Percentiles rank a stretch among this genome's conserved stretches.
Conservation (phyloP, 345 rosid species). For the Lenwebbia sp. region DNA sequence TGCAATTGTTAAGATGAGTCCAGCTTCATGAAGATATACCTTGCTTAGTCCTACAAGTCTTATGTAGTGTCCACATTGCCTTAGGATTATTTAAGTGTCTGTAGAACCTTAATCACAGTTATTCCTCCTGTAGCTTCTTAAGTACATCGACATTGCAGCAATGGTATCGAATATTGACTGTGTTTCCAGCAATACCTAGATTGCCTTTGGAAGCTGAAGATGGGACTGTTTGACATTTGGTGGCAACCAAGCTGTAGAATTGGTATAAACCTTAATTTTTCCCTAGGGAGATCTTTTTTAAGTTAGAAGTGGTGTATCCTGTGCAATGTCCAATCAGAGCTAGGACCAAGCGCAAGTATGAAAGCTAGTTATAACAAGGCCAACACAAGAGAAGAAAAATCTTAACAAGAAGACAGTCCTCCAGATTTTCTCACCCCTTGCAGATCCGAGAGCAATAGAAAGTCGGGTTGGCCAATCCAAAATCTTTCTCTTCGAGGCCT, state of each 20-base stretch:
- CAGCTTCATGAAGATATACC: background rate
- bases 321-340: background rate
- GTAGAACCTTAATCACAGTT: background rate
- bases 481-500: conserved; percentile 51
- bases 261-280: background rate
- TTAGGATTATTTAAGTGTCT: background rate
- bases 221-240: background rate
- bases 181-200: background rate
- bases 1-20: background rate
- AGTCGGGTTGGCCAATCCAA: conserved; percentile 71
- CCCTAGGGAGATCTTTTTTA: background rate
- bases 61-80: background rate
- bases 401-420: background rate
- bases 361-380: background rate
- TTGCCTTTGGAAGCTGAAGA: background rate
- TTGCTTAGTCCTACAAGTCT: background rate
- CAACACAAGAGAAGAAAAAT: background rate
- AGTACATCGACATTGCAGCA: background rate
- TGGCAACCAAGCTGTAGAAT: background rate
- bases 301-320: background rate
- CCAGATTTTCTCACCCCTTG: conserved; percentile 29
- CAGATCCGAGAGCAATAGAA: conserved; percentile 60
- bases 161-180: background rate
- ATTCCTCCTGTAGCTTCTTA: background rate
- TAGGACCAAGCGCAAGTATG: background rate